Evolutionary conservation across 306 rosid species (phyloP).

Genomic region (Cicer yamashitae): DNA sequence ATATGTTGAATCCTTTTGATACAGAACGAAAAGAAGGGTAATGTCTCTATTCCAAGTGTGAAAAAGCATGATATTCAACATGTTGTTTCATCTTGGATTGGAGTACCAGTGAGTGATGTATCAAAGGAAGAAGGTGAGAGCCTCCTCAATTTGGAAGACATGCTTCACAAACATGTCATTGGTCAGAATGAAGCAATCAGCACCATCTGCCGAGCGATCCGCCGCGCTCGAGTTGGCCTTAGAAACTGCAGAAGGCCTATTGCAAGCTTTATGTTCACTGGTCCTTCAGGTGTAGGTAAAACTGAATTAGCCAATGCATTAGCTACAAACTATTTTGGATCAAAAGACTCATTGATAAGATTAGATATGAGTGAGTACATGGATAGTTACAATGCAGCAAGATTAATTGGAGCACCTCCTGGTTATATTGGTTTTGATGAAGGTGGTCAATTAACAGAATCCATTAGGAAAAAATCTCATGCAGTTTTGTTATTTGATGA

Average conservation of each 20-base stretch:
- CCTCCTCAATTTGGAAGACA: conserved; percentile 21
- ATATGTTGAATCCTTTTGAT: background rate
- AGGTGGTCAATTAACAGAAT: conserved; percentile 10
- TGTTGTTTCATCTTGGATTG: conserved; percentile 11
- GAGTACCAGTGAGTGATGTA: background rate
- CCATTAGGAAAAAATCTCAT: conserved; percentile 8
- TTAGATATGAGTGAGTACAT: conserved; percentile 29
- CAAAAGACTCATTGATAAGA: conserved; percentile 19
- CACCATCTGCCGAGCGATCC: conserved; percentile 30
- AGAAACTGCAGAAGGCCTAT: conserved; percentile 44
- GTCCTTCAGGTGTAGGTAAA: conserved; percentile 17
- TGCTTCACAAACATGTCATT: conserved; percentile 33
- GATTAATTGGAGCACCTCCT: conserved; percentile 15
- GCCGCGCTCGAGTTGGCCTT: conserved; percentile 35
- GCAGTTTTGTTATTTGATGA: conserved; percentile 22
- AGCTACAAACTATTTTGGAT: conserved; percentile 1
- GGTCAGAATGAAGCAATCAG: conserved; percentile 41
- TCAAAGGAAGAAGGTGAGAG: conserved; percentile 13
- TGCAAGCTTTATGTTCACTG: conserved; percentile 44
- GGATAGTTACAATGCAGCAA: background rate
- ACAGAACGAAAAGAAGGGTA: background rate
- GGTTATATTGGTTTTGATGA: conserved; percentile 1
- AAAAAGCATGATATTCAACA: conserved; percentile 11
- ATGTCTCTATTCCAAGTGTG: conserved; percentile 2
- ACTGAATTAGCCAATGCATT: conserved; percentile 17